Conservation (phyloP, 768 basidiomycete genomes). For the Tricholoma saponaceum region DNA sequence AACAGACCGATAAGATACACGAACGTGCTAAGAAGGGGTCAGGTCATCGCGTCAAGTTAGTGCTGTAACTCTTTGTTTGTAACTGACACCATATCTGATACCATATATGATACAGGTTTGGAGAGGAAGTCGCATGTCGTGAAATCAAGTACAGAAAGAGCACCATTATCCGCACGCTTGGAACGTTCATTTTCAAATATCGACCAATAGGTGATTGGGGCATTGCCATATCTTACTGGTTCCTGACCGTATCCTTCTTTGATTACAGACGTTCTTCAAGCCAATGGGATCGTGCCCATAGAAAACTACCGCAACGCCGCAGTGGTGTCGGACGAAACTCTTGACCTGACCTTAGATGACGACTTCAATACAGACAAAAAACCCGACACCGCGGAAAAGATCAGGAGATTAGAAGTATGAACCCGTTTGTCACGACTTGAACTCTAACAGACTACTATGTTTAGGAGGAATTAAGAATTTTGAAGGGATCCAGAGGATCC, state of each 20-base stretch:
- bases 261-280: background rate
- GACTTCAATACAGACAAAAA: too few relatives aligned
- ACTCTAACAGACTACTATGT: background rate
- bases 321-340: background rate
- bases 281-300: slow-evolving; percentile 1
- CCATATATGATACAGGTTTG: background rate
- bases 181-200: slow-evolving; percentile 2
- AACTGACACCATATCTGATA: too few relatives aligned
- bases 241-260: background rate
- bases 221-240: background rate
- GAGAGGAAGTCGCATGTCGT: background rate
- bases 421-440: background rate
- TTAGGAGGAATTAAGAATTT: background rate
- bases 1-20: background rate
- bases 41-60: slow-evolving; percentile 2
- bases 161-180: background rate
- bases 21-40: slow-evolving; percentile 3
- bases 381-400: background rate
- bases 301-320: background rate
- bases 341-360: background rate
- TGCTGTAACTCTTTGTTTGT: background rate
- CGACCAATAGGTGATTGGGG: background rate
- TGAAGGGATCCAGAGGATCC: background rate
- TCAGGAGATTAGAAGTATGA: background rate
- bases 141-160: background rate